Conservation (phyloP, 2,329 filamentous ascomycete species). For the Dactylellina cionopaga region DNA sequence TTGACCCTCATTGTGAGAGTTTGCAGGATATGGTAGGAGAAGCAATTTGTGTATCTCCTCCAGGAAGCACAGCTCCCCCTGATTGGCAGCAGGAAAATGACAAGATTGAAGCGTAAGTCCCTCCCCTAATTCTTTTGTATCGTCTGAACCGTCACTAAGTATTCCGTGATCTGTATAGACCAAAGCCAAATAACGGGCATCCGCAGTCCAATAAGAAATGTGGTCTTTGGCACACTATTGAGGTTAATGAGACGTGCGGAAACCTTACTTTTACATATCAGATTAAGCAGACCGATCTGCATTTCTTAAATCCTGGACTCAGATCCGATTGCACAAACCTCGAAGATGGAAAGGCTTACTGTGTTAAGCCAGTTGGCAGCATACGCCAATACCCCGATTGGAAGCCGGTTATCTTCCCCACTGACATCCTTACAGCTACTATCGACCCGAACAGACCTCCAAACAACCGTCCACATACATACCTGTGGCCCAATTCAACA, state of each 20-base stretch:
- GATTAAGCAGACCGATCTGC: conserved; percentile 4
- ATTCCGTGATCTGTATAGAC: background rate
- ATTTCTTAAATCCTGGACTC: conserved; percentile 7
- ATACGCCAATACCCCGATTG: conserved; percentile 12
- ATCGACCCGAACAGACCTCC: conserved; percentile 1
- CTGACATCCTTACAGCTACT: conserved; percentile 8
- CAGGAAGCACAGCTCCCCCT: background rate
- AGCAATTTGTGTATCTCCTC: conserved; percentile 10
- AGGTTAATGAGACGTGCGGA: conserved; percentile 1
- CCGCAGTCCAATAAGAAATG: conserved; percentile 10
- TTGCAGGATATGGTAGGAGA: conserved; percentile 5
- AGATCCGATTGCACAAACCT: conserved; percentile 12
- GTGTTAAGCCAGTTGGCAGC: conserved; percentile 9
- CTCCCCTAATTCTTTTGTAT: background rate
- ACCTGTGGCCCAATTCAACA: conserved; percentile 24
- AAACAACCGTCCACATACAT: conserved; percentile 4
- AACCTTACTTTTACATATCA: background rate
- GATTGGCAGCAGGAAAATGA: conserved; percentile 3
- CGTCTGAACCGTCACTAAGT: no score
- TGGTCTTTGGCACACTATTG: conserved; percentile 7
- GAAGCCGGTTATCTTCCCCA: conserved; percentile 5
- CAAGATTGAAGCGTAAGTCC: conserved; percentile 4
- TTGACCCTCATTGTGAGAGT: conserved; percentile 2
- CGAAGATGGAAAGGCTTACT: conserved; percentile 8
- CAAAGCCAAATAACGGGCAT: conserved; percentile 18